Base-by-base conservation (phyloP, 345 rosid genomes). In the Eucalyptus virginea region DNA sequence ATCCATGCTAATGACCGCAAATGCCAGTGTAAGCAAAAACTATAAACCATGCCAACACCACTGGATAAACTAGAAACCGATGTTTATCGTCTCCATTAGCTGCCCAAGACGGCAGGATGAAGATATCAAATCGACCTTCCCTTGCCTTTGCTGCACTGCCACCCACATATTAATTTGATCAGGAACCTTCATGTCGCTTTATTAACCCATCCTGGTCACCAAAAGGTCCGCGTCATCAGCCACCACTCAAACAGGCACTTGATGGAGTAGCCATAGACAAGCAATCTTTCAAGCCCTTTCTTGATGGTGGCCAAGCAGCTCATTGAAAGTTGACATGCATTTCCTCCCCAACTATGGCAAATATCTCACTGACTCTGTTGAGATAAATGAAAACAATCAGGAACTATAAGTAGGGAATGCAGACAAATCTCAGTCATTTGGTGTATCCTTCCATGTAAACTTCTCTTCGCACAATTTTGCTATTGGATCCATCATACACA, bases 281-380 rank as follows among this genome's bases (percentile, higher is more conserved):
- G 85, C 85, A 40, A 40, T 40, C 85, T 77, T 77, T 77, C 47
- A 77, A 40, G 85, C 85, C 81, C 85, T 52, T 62, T 30, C 88
- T 30, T 37, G 19, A 69, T 40, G 47, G 85, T 77, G 28, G 47
- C 85, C 56, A 81, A 65, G 72, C 86, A 45, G 54, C 87, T 93
- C 60, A 91, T 45, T 90, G 89, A 21, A 97, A 89, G 88, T 89
- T 81, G 56, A 94, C 92, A 89, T 91, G 95, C 87, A 95, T 93
- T 88, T 97, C 98, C 91, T 96, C 99, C 19, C 97, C 96, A 17
- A 92, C 89, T 50, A 90, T 86, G 18, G 92, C 91, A 86, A 97
- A 93, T 91, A 97, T 95, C 91, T 97, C 98, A 88, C 93, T 91
- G 44, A 93, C 91, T 95, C 99, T 97, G 95, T 30, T 77, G 83